Base-by-base conservation (phyloP, 345 rosid species). In the Populus simonii region DNA sequence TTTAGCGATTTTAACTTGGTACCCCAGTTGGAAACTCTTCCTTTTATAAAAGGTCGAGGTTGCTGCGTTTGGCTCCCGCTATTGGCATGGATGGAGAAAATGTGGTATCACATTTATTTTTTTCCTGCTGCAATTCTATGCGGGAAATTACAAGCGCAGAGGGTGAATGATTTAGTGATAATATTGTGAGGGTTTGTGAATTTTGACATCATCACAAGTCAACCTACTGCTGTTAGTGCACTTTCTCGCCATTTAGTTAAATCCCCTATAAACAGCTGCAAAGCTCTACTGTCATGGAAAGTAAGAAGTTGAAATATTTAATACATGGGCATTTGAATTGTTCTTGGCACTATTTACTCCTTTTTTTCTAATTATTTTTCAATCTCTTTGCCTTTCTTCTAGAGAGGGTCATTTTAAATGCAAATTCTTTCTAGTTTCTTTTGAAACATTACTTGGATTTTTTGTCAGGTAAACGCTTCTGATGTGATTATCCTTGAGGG, bases 401-500 rank as follows among this genome's bases (percentile, higher is more conserved):
- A 4, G 65, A 59, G 65, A 27, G 39, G 35, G 20, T 5, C 66
- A 35, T 72, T 57, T 39, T 13, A 20, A 10, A 18, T 16, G 25
- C 23, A 4, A 31, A 20, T 7, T 20, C 11, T 66, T 45, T 66
- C 7, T 47, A 36, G 15, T 31, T 35, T 33, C 20, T 35, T 53
- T 27, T 62, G 62, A 41, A 5, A 15, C 35, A 35, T 13, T 43
- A 51, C 41, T 38, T 35, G 75, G 35, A 36, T 79, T 17, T 23
- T 66, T 79, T 59, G 1, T 76, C 86, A 96, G 99, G 99, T 96
- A 59, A 96, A 96, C 88, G 97, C 92, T 74, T 94, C 97, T 74
- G 99, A 96, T 88, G 99, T 96, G 66, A 96, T 96, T 67, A 96
- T 96, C 82, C 79, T 96, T 87, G 98, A 94, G 88, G 99, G 99